Base-by-base conservation (phyloP, 352 stramenopile genomes). In the Pythium monospermum region DNA sequence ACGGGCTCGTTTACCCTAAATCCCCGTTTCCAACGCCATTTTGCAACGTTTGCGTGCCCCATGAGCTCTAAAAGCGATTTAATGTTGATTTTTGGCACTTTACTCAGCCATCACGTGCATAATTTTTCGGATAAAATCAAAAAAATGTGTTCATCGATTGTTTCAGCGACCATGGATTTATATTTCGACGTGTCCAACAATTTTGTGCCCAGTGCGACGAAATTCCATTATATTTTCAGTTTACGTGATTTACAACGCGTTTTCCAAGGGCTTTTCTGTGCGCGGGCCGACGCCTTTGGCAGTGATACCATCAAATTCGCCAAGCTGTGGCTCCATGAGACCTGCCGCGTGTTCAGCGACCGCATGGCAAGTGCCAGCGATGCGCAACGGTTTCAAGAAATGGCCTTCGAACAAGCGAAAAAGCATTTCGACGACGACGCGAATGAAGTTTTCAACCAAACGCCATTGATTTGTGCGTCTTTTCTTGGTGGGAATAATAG, bases 191-290 rank as follows among this genome's bases (percentile, higher is more conserved):
- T 96, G 6, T 63, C 67, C 2, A 28, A 64, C 4, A 84, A 81
- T 16, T 97, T 98, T 56, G 48, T 97, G 1, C 85, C 87, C 0
- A 96, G 79, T 0, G 86, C 88, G n/a, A 76, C 83, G 3, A 98
- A 97, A 47, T 96, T 94, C 33, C 87, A 97, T 57, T 96, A 98
- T 48, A 73, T 95, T 2, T 98, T 98, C 64, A 97, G 84, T 55
- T 80, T 98, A 58, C 73, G 91, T 12, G 89, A 98, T 39, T 49
- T 98, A 8, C 78, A 73, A 5, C 77, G 80, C 2, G 54, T 98
- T 13, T 94, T 97, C 49, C 83, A 96, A 58, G 88, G 91, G 0
- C 51, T 97, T 1, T 83, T 85, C 12, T 64, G 81, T 26, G 59
- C 82, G 0, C 68, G 70, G 2, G 75, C 85, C 4, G 81, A 91